Conservation (phyloP, 345 rosid species). For the Salix arbutifolia region DNA sequence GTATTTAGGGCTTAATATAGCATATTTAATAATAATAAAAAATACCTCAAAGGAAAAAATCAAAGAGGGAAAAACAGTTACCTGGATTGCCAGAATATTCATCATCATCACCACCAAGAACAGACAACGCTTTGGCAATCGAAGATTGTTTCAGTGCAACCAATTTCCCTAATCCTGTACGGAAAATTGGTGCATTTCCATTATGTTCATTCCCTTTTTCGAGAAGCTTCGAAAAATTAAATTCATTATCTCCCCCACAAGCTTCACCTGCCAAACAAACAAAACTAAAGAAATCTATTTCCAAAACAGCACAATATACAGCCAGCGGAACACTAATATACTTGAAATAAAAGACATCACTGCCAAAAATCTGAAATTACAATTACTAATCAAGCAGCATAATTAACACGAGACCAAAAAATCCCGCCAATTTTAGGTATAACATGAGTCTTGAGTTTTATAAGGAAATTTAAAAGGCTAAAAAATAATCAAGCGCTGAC, state of each 20-base stretch:
- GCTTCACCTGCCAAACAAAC: slow-evolving; percentile 32
- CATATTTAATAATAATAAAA: too few species aligned
- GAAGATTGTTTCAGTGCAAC: slow-evolving; percentile 60
- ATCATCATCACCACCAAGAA: slow-evolving; percentile 36
- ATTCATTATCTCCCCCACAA: slow-evolving; percentile 16
- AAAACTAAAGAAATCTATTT: background rate
- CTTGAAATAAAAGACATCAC: background rate
- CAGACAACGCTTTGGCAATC: slow-evolving; percentile 51
- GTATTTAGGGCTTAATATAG: too few species aligned
- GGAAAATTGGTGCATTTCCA: slow-evolving; percentile 47
- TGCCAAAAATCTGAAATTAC: background rate
- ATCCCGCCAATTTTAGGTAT: background rate
- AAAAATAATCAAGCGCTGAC: too few species aligned
- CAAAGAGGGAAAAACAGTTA: too few species aligned
- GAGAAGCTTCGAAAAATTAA: slow-evolving; percentile 36
- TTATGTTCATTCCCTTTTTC: slow-evolving; percentile 21
- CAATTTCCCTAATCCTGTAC: slow-evolving; percentile 58
- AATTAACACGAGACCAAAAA: background rate
- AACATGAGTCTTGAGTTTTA: too few species aligned
- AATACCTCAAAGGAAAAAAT: too few species aligned
- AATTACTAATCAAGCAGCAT: background rate
- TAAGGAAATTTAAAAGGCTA: too few species aligned
- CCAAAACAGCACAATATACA: background rate
- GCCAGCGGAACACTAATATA: background rate
- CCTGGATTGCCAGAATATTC: too few species aligned